Conservation (phyloP, 108 stramenopile genomes). For the Pseudonitzschia multistriata region DNA sequence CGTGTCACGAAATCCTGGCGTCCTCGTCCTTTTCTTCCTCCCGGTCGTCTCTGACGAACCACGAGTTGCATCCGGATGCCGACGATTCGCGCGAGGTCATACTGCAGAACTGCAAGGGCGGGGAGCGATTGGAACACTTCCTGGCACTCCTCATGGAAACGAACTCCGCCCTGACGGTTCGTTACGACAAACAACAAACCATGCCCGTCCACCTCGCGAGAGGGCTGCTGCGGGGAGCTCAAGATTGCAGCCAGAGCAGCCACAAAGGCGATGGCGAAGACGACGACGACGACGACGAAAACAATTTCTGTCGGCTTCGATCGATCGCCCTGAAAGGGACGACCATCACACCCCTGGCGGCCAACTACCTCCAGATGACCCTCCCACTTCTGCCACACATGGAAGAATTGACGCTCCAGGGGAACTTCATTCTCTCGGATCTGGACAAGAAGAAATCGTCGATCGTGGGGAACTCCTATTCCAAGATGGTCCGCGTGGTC, state of each 20-base stretch:
- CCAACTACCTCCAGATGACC: neutral
- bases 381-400: neutral
- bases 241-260: neutral
- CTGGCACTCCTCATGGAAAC: constrained; percentile 9
- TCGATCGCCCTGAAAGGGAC: constrained; percentile 7
- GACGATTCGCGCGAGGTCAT: neutral
- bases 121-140: neutral
- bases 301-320: constrained; percentile 2
- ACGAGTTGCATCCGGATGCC: neutral
- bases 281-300: neutral
- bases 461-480: neutral
- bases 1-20: neutral
- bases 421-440: constrained; percentile 6
- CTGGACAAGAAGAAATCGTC: neutral
- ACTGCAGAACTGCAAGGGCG: constrained; percentile 7
- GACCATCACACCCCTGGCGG: neutral
- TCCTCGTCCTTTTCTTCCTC: neutral
- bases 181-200: constrained; percentile 12
- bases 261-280: neutral
- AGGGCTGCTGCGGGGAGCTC: constrained; percentile 2
- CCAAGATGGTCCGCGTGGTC: constrained; percentile 1
- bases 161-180: constrained; percentile 2
- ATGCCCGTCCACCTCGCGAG: neutral
- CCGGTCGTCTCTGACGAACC: neutral
- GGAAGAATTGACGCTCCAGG: constrained; percentile 1